Base-by-base conservation (phyloP, 257 asterid species). In the Ilex aquifolium region DNA sequence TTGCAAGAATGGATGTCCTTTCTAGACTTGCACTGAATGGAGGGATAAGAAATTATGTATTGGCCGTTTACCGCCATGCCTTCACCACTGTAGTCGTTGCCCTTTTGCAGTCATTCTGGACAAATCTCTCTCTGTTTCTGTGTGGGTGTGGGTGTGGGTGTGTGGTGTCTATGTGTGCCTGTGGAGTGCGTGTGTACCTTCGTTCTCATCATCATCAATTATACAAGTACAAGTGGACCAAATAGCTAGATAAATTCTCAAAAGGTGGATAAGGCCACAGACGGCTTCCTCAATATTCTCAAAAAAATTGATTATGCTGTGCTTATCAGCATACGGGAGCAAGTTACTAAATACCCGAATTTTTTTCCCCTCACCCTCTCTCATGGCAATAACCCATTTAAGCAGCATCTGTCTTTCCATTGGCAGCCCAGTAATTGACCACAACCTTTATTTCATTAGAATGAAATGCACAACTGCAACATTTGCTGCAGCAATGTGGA, bases 1-100 rank as follows among this genome's bases (percentile, higher is more conserved):
- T 89, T 30, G 91, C 97, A 0, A 97, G 99, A 21, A 92, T 92
- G 99, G 99, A 92, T 59, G 79, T 92, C 67, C 65, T 87, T 39
- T 80, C 96, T 15, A 92, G 89, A 77, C 90, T 82, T 31, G 99
- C 99, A 15, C 61, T 92, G 10, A 89, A 89, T 50, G 82, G 87
- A 62, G 99, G 99, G 32, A 92, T 92, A 97, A 92, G 97, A 75
- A 92, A 92, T 59, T 92, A 79, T 59, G 99, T 92, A 13, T 89
- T 89, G 53, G 95, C 83, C 10, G 99, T 89, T 53, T 89, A 92
- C 59, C 88, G 97, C 31, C 99, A 89, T 17, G 94, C 82, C 3
- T 82, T 89, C 42, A 96, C 97, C 76, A 78, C 88, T 65, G 44
- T 81, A 3, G 81, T 85, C 81, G 78, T 89, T 39, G 81, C 91